These are phyloP conservation scores for Grifola frondosa DNA, from an alignment of 1,284 basidiomycete species.

Conservation along the genomic window DNA sequence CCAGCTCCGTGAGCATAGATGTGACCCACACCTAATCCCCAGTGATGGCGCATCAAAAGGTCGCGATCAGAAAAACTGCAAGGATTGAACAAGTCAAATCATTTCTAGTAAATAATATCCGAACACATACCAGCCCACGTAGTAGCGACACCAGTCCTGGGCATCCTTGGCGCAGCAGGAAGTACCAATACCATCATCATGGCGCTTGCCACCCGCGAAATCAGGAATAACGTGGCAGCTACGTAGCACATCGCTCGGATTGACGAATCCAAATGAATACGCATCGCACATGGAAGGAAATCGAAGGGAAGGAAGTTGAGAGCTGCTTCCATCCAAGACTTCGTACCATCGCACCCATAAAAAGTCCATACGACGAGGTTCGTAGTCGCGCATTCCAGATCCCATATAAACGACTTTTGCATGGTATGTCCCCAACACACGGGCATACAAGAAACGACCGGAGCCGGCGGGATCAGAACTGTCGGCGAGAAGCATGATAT, in stretches of 20 bases:
- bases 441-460: constrained; percentile 11
- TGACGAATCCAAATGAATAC: constrained; percentile 4
- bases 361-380: constrained; percentile 1
- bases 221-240: constrained; percentile 1
- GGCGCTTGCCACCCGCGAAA: neutral
- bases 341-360: constrained; percentile 9
- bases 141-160: neutral
- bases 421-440: constrained; percentile 3
- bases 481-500: constrained; percentile 1
- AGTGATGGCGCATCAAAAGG: constrained; percentile 4
- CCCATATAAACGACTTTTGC: constrained; percentile 8
- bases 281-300: neutral
- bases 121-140: neutral
- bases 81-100: too few relatives aligned
- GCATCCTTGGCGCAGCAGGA: neutral
- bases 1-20: neutral
- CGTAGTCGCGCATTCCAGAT: constrained; percentile 5
- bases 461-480: neutral
- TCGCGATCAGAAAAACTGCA: constrained; percentile 4
- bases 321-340: neutral
- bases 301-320: neutral
- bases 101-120: too few relatives aligned
- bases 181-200: neutral
- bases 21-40: constrained; percentile 5
- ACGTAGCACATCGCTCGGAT: constrained; percentile 4